Conservation (phyloP, 129 eudicot species). For the Kitagawia praeruptora region DNA sequence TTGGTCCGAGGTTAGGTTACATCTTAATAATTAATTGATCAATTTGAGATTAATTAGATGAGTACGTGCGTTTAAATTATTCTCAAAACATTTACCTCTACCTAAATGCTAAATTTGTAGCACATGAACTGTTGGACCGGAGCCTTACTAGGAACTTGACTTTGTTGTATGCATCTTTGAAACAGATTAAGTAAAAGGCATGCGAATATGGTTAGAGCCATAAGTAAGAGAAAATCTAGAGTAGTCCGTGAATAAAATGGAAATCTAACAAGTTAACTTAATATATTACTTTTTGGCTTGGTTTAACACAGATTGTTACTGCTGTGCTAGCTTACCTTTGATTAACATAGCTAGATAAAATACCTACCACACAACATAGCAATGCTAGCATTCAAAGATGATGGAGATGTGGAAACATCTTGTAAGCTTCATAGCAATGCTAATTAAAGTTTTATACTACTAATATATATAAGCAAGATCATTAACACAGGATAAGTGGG, state of each 20-base stretch:
- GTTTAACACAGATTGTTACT: not conserved
- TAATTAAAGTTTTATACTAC: constrained; percentile 29
- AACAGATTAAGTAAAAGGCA: too few species aligned
- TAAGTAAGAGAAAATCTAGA: too few species aligned
- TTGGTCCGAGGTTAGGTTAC: not conserved
- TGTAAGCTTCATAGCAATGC: constrained; percentile 49
- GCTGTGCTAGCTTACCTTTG: not conserved
- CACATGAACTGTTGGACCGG: too few species aligned
- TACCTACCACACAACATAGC: not conserved
- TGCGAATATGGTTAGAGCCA: too few species aligned
- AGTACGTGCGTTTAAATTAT: not conserved
- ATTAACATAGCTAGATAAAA: constrained; percentile 2
- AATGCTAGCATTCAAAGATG: not conserved
- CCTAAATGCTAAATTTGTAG: not conserved
- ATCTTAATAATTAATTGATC: not conserved
- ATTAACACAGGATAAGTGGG: constrained; percentile 37
- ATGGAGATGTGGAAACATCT: constrained; percentile 38
- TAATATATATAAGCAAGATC: constrained; percentile 14
- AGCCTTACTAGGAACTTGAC: too few species aligned
- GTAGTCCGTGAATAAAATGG: too few species aligned
- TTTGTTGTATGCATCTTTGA: too few species aligned
- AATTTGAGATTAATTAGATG: not conserved
- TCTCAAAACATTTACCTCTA: not conserved
- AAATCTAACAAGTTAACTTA: too few species aligned
- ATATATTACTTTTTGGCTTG: too few species aligned